Conservation (phyloP, 805 yeast genomes). For the Metschnikowia borealis region DNA sequence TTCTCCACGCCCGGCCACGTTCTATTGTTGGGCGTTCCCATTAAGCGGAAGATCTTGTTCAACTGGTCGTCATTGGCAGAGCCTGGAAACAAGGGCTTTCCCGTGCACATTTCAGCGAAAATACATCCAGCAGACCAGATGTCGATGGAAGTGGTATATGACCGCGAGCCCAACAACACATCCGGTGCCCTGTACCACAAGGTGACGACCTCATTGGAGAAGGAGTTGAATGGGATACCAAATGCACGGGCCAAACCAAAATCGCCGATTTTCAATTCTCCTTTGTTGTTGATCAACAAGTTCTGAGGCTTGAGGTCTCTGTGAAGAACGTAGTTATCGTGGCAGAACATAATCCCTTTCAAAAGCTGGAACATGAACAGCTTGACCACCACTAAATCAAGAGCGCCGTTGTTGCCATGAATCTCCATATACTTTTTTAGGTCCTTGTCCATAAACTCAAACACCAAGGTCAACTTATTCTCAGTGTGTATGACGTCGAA, state of each 20-base stretch:
- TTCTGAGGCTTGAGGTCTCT: slow-evolving; percentile 94
- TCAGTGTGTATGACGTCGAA: slow-evolving; percentile 97
- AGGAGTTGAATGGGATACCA: slow-evolving; percentile 96
- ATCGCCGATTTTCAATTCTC: slow-evolving; percentile 91
- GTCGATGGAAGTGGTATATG: slow-evolving; percentile 94
- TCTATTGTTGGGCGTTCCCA: slow-evolving; percentile 95
- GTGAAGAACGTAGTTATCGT: slow-evolving; percentile 78
- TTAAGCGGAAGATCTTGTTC: slow-evolving; percentile 80
- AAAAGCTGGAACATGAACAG: slow-evolving; percentile 92
- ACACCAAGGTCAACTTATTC: slow-evolving; percentile 88
- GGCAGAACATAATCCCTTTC: slow-evolving; percentile 84
- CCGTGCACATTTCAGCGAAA: slow-evolving; percentile 97
- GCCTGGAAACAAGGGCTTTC: slow-evolving; percentile 95
- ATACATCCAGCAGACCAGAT: slow-evolving; percentile 99
- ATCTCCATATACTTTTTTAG: slow-evolving; percentile 92
- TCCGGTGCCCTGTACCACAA: slow-evolving; percentile 98
- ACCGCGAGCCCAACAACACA: slow-evolving; percentile 89
- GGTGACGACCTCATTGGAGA: slow-evolving; percentile 95
- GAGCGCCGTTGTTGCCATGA: slow-evolving; percentile 71
- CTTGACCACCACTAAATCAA: slow-evolving; percentile 70
- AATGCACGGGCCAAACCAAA: slow-evolving; percentile 96
- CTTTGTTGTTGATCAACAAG: slow-evolving; percentile 80
- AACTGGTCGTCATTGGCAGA: slow-evolving; percentile 94
- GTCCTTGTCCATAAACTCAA: slow-evolving; percentile 91
- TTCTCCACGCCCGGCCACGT: slow-evolving; percentile 97